These are phyloP conservation scores for Apiospora aurea DNA, from an alignment of 2,329 filamentous ascomycete species.

Conservation along the genomic window DNA sequence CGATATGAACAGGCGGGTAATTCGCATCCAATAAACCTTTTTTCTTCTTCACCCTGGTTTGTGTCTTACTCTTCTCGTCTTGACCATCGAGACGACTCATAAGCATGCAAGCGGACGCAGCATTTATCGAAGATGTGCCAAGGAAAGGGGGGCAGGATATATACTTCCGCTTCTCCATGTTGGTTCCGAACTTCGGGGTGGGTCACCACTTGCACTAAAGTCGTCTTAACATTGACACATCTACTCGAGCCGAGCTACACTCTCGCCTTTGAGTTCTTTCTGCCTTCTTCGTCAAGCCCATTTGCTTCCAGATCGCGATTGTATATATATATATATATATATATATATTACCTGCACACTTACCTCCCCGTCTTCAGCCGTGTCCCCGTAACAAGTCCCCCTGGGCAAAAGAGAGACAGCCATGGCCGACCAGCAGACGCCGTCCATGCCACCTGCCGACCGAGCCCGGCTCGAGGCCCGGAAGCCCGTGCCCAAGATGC, in stretches of 20 bases:
- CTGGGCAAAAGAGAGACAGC: background rate
- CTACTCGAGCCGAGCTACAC: background rate
- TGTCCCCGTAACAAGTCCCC: background rate
- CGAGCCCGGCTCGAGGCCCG: slow-evolving; percentile 49
- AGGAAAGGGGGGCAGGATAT: background rate
- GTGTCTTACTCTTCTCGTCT: background rate
- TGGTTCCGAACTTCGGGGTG: slow-evolving; percentile 21
- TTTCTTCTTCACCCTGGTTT: background rate
- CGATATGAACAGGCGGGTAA: slow-evolving; percentile 12
- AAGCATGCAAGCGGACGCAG: background rate
- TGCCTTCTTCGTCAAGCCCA: background rate
- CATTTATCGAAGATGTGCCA: background rate
- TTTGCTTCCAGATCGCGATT: background rate
- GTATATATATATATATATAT: background rate
- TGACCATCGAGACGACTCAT: background rate
- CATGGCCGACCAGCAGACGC: background rate
- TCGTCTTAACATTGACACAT: slow-evolving; percentile 10
- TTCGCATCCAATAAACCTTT: slow-evolving; percentile 22
- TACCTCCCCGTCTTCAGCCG: background rate
- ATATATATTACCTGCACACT: background rate
- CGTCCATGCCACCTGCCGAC: slow-evolving; percentile 6
- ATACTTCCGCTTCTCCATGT: slow-evolving; percentile 18
- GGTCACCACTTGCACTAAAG: slow-evolving; percentile 6
- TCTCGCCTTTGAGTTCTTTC: background rate
- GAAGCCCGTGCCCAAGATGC: slow-evolving; percentile 54